Conservation (phyloP, 2,329 filamentous ascomycete genomes). For the Aspergillus sp. region DNA sequence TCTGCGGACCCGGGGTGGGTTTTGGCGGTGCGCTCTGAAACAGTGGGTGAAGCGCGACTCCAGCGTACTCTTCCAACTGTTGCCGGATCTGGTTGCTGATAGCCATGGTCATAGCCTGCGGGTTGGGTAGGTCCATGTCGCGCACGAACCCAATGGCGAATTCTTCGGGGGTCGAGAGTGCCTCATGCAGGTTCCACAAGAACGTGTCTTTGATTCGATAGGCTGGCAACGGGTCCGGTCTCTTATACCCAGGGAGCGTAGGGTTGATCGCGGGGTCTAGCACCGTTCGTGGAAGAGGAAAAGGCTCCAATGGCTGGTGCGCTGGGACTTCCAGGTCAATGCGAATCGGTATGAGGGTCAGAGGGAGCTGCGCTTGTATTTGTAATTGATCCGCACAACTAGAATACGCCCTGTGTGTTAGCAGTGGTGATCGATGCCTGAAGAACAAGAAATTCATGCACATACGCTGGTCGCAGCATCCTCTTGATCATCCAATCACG, state of each 20-base stretch:
- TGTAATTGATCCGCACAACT: conserved; percentile 59
- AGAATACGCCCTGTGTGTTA: conserved; percentile 1
- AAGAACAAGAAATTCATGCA: conserved; percentile 13
- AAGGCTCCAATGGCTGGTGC: conserved; percentile 51
- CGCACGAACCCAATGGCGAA: conserved; percentile 90
- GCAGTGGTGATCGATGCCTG: neutral
- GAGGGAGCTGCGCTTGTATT: conserved; percentile 70
- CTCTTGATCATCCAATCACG: conserved; percentile 91
- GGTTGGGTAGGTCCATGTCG: conserved; percentile 85
- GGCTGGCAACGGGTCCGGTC: conserved; percentile 74
- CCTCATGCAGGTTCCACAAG: conserved; percentile 95
- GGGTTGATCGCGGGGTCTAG: conserved; percentile 54
- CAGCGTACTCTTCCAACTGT: conserved; percentile 93
- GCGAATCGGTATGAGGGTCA: conserved; percentile 90
- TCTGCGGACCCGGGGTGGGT: conserved; percentile 20
- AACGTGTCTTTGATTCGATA: conserved; percentile 95
- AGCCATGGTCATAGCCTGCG: conserved; percentile 65
- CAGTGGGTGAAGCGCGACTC: conserved; percentile 86
- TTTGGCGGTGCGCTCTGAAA: conserved; percentile 60
- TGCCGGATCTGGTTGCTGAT: conserved; percentile 94
- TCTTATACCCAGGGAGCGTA: conserved; percentile 72
- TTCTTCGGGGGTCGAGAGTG: conserved; percentile 87
- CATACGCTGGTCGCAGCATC: conserved; percentile 45
- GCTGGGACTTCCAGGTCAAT: conserved; percentile 91
- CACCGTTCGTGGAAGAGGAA: conserved; percentile 42